phyloP scores from a whole-genome alignment of 148 eudicot genomes.

The Diospyros lotus region DNA sequence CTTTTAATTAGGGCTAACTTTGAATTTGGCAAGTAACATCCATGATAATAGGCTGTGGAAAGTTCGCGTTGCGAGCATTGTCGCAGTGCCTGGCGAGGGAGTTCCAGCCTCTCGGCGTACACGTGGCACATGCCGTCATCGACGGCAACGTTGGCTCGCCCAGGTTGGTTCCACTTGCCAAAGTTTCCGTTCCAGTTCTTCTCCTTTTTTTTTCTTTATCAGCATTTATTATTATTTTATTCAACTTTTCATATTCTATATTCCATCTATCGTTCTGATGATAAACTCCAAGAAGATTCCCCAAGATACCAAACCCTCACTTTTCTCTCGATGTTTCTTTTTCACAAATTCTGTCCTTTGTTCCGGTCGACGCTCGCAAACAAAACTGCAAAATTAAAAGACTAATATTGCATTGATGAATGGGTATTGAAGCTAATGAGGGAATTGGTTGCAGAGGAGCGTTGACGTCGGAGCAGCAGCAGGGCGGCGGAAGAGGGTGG shows the following conservation, averaged over 20 bases:
- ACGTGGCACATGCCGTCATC: constrained; percentile 74
- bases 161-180: constrained; percentile 24
- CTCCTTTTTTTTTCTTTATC: background rate
- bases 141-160: constrained; percentile 66
- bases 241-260: background rate
- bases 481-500: constrained; percentile 26
- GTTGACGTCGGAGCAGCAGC: constrained; percentile 16
- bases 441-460: constrained; percentile 21
- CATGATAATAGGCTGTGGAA: constrained; percentile 57
- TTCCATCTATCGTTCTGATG: background rate
- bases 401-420: no score
- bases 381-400: no score
- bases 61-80: constrained; percentile 75
- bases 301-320: background rate
- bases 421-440: no score
- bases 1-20: background rate
- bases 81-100: constrained; percentile 80
- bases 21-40: no score
- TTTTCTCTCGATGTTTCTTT: background rate
- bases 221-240: no score
- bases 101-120: constrained; percentile 68
- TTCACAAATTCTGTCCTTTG: background rate
- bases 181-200: background rate
- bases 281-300: background rate
- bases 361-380: no score